phyloP scores from a whole-genome alignment of 306 rosid species.

The Dryas alaskensis region DNA sequence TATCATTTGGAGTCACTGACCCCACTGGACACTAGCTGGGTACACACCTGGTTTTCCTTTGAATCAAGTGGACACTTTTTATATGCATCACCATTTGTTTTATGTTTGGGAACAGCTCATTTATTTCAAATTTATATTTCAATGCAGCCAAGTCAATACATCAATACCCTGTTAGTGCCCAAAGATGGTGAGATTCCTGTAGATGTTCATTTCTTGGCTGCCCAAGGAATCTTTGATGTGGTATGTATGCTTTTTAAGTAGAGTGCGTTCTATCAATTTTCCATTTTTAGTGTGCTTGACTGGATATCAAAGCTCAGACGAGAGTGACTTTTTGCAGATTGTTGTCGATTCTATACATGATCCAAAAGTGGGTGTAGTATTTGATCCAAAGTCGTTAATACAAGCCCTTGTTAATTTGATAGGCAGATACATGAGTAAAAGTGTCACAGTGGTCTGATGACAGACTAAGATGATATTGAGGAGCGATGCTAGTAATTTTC shows the following conservation, averaged over 20 bases:
- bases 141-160: constrained; percentile 67
- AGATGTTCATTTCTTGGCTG: constrained; percentile 54
- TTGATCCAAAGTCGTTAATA: constrained; percentile 72
- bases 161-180: constrained; percentile 77
- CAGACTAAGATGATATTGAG: constrained; percentile 12
- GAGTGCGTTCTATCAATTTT: background rate
- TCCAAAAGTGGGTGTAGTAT: constrained; percentile 69
- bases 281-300: background rate
- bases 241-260: constrained; percentile 38
- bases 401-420: constrained; percentile 56
- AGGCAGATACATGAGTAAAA: constrained; percentile 39
- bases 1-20: background rate
- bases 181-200: constrained; percentile 62
- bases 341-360: constrained; percentile 62
- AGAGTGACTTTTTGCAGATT: constrained; percentile 52
- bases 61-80: background rate
- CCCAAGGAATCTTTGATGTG: constrained; percentile 81
- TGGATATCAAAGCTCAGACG: background rate
- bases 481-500: constrained; percentile 19
- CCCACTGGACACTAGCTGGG: background rate
- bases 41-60: background rate
- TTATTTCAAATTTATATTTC: constrained; percentile 12
- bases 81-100: background rate
- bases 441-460: constrained; percentile 29
- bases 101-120: background rate